These are phyloP conservation scores for Arthrobotrys conoides DNA, from an alignment of 2,329 filamentous ascomycete species.

Conservation along the genomic window DNA sequence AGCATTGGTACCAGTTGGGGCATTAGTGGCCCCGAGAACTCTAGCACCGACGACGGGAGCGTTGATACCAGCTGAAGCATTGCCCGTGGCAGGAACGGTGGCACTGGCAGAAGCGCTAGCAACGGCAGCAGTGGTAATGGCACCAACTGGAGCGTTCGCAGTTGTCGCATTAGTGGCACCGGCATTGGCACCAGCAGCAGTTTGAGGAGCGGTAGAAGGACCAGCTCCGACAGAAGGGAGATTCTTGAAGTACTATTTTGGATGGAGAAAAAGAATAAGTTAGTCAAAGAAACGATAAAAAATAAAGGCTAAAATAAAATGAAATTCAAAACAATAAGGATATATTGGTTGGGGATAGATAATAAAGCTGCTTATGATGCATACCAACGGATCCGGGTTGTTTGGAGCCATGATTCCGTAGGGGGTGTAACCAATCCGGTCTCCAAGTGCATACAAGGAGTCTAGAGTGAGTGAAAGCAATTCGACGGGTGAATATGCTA, in stretches of 20 bases:
- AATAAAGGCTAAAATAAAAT: neutral
- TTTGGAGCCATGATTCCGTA: constrained; percentile 10
- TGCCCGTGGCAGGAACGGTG: neutral
- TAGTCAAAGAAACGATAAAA: neutral
- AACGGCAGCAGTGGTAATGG: neutral
- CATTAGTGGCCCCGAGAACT: neutral
- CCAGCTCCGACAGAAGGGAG: neutral
- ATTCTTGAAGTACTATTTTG: neutral
- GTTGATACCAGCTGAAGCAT: neutral
- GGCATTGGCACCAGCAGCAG: neutral
- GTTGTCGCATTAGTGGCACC: neutral
- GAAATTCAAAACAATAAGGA: neutral
- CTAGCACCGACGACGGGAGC: neutral
- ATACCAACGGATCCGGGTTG: neutral
- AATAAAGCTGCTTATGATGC: neutral
- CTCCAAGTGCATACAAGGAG: neutral
- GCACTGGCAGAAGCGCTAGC: neutral
- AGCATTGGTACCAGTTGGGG: neutral
- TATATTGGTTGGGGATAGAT: neutral
- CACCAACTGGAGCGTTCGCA: neutral
- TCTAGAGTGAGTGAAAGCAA: neutral
- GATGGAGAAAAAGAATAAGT: neutral
- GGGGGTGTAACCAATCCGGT: neutral
- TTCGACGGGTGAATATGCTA: constrained; percentile 2
- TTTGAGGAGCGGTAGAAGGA: neutral